Conservation (phyloP, 2,329 filamentous ascomycete genomes). For the Stagonosporopsis vannaccii region DNA sequence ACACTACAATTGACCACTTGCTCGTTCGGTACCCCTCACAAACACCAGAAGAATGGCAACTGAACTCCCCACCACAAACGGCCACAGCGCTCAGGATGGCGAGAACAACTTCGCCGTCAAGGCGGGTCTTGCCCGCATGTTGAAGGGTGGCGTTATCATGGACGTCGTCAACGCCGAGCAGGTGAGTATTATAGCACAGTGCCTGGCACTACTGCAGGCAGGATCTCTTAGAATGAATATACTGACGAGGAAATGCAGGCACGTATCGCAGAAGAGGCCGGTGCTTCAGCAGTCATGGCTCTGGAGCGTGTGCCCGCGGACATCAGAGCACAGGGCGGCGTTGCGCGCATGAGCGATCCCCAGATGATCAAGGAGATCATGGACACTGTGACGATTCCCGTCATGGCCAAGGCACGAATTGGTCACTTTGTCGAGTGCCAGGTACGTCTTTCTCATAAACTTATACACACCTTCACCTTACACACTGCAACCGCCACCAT, state of each 20-base stretch:
- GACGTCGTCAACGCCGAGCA: conserved; percentile 93
- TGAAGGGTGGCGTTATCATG: conserved; percentile 99
- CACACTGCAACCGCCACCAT: neutral
- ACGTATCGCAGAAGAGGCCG: conserved; percentile 95
- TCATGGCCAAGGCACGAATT: conserved; percentile 99
- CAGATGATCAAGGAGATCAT: conserved; percentile 95
- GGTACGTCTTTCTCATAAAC: conserved; percentile 50
- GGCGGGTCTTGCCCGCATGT: conserved; percentile 93
- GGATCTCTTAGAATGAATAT: neutral
- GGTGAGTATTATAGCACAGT: conserved; percentile 51
- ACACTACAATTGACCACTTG: neutral
- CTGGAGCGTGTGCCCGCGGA: conserved; percentile 97
- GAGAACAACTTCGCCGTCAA: conserved; percentile 82
- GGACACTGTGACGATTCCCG: conserved; percentile 91
- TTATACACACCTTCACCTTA: conserved; percentile 4
- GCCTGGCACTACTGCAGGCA: neutral
- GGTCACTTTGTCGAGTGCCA: conserved; percentile 98
- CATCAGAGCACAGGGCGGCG: conserved; percentile 89
- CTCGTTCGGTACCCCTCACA: neutral
- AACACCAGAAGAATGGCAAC: conserved; percentile 50
- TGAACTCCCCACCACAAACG: conserved; percentile 58
- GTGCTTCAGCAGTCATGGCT: conserved; percentile 96
- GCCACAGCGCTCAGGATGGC: conserved; percentile 53
- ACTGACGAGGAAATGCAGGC: conserved; percentile 66
- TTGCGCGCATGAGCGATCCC: conserved; percentile 96